Evolutionary conservation across 768 basidiomycete species (phyloP).

Genomic region (Lentinus brumalis): DNA sequence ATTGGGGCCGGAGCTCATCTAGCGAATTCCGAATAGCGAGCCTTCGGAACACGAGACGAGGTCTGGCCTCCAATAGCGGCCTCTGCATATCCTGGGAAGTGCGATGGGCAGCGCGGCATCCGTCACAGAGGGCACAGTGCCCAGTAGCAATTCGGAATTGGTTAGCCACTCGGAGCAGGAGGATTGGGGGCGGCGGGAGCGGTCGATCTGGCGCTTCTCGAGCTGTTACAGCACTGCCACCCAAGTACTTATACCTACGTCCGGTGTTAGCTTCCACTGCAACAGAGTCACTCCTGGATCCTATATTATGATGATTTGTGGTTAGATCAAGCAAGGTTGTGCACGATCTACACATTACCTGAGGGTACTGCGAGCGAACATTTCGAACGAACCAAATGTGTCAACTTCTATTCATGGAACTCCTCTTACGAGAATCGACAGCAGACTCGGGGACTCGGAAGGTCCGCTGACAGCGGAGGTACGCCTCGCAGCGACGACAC

Average conservation of each 20-base stretch:
- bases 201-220: not conserved
- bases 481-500: not conserved
- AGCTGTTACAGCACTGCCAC: not conserved
- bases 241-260: not conserved
- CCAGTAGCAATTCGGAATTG: slow-evolving; percentile 17
- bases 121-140: slow-evolving; percentile 10
- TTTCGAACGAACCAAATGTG: too few species aligned
- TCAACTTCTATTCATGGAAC: too few species aligned
- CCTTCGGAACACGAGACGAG: slow-evolving; percentile 2
- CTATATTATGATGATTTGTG: too few species aligned
- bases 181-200: not conserved
- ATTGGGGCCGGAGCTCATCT: slow-evolving; percentile 10
- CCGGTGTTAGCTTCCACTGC: not conserved
- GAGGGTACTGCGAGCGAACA: too few species aligned
- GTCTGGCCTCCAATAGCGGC: slow-evolving; percentile 11
- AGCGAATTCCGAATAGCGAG: slow-evolving; percentile 25
- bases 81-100: slow-evolving; percentile 6
- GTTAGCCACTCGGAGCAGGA: not conserved
- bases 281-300: too few species aligned
- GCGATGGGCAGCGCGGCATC: slow-evolving; percentile 12
- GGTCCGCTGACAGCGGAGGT: too few species aligned
- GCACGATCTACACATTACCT: not conserved
- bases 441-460: too few species aligned
- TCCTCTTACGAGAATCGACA: too few species aligned
- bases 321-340: too few species aligned